Base-by-base conservation (phyloP, 768 basidiomycete species). In the Trametes meyenii region DNA sequence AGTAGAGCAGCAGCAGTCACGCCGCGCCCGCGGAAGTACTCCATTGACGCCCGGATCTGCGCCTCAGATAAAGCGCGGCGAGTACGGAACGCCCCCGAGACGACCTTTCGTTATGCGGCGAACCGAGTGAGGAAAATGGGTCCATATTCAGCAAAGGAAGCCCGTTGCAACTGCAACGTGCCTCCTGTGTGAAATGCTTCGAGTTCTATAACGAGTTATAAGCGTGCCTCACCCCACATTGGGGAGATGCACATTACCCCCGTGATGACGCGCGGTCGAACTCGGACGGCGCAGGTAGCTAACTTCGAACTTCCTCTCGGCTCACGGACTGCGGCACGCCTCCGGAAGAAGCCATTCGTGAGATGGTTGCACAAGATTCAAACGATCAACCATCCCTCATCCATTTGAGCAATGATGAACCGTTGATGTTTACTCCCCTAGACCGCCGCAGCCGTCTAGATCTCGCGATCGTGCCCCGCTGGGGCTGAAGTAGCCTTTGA, bases 331-430 rank as follows among this genome's bases (percentile, higher is more conserved):
- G 54, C 54, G 43, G 33, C 29, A 45, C 43, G 29, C 40, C 29
- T 44, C 43, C 29, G 29, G 33, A 33, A n/a, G n/a, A 36, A 35
- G 54, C 43, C 48, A 13, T 17, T 13, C 48, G 48, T 33, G 48
- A 50, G 48, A 50, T 29, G 19, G 26, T 23, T 21, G n/a, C 35
- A 19, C 50, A 12, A 51, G 50, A 38, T 51, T 35, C n/a, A 21
- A 44, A 45, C 43, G 44, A 55, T 45, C 54, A 46, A 12, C 51
- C 38, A 33, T 29, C 40, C 21, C 5, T 23, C 23, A 24, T 10
- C 40, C 33, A 13, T 24, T 55, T 36, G 19, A 55, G 54, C 54
- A 55, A 45, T 55, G 54, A 55, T 55, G 54, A 6, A 19, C 54
- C 54, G 44, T 29, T n/a, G 54, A 45, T 45, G 29, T 5, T 14